Base-by-base conservation (phyloP, 495 filamentous ascomycete genomes). In the Pseudotulostoma volvatum region DNA sequence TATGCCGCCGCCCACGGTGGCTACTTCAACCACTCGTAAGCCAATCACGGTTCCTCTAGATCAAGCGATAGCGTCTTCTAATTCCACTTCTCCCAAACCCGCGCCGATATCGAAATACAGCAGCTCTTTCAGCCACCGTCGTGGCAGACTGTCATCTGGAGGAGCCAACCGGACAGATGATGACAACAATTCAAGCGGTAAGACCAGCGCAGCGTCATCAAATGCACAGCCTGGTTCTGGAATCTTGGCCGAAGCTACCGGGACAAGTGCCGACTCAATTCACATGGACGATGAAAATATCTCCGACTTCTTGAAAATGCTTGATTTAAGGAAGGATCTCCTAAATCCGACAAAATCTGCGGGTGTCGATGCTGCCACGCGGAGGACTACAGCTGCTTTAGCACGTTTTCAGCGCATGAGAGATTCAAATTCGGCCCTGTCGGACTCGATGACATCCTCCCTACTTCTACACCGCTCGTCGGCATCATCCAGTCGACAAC, bases 231-330 rank as follows among this genome's bases (percentile, higher is more conserved):
- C 84, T 11, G 84, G 85, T 15, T 93, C 86, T 17, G 86, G 81
- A 8, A 59, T 87, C 14, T 69, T 92, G 25, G 68, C 81, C 8
- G 85, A 93, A 50, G 73, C 77, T 11, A 77, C 67, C 8, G 77
- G 69, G 5, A 76, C 67, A 7, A 88, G 81, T 55, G 83, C 79
- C 0, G 79, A 81, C 14, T 88, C 82, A 0, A 70, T 86, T 18
- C 79, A 81, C 40, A 80, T 77, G 1, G 86, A 93, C 47, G 84
- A 93, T 51, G 85, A 92, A 43, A 81, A 87, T 35, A 90, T 94
- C 20, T 84, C 83, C 0, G 86, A 93, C 23, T 97, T 95, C 50
- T 54, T 96, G 37, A 90, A 87, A 44, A 66, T 81, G 51, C 68
- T 95, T 1, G 85, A 95, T 46, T 70, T 71, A 41, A 76, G 77